Percentiles rank a stretch among this genome's conserved stretches.
Conservation (phyloP, 192 early-diverging fungal species). For the Borealophlyctis nickersoniae region DNA sequence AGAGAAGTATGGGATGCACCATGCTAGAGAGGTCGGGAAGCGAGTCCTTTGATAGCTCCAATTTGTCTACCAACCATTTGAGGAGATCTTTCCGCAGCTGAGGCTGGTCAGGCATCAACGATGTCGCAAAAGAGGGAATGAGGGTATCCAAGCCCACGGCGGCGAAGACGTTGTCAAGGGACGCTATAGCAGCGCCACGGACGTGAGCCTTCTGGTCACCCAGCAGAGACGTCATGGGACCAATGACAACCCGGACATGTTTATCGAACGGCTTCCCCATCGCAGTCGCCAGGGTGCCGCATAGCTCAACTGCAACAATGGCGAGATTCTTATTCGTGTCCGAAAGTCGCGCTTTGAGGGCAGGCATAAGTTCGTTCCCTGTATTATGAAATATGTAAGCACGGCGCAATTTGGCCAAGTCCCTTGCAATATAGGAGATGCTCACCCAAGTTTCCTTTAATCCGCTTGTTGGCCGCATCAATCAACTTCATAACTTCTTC, state of each 20-base stretch:
- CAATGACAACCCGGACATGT: slow-evolving; percentile 65
- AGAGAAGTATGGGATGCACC: slow-evolving; percentile 69
- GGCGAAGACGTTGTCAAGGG: slow-evolving; percentile 69
- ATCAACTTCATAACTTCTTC: slow-evolving; percentile 77
- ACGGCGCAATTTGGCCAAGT: neutral
- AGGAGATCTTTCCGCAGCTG: slow-evolving; percentile 84
- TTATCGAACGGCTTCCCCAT: slow-evolving; percentile 86
- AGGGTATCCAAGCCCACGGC: slow-evolving; percentile 70
- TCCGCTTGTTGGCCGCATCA: slow-evolving; percentile 72
- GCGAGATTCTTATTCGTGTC: slow-evolving; percentile 93
- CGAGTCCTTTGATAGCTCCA: slow-evolving; percentile 44
- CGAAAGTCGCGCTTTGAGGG: slow-evolving; percentile 77
- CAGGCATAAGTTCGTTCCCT: slow-evolving; percentile 68
- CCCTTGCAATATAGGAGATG: neutral
- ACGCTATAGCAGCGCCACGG: slow-evolving; percentile 67
- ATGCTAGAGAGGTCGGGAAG: slow-evolving; percentile 61
- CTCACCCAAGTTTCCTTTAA: slow-evolving; percentile 70
- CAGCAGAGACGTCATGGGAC: slow-evolving; percentile 69
- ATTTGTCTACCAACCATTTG: slow-evolving; percentile 69
- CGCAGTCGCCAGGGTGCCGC: slow-evolving; percentile 69
- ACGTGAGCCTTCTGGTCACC: slow-evolving; percentile 91
- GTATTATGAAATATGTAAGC: neutral
- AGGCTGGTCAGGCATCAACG: slow-evolving; percentile 78
- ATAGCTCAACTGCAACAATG: slow-evolving; percentile 75
- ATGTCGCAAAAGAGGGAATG: slow-evolving; percentile 58